Base-by-base conservation (phyloP, 78 protist species). In the Dictyostelium firmibasis region DNA sequence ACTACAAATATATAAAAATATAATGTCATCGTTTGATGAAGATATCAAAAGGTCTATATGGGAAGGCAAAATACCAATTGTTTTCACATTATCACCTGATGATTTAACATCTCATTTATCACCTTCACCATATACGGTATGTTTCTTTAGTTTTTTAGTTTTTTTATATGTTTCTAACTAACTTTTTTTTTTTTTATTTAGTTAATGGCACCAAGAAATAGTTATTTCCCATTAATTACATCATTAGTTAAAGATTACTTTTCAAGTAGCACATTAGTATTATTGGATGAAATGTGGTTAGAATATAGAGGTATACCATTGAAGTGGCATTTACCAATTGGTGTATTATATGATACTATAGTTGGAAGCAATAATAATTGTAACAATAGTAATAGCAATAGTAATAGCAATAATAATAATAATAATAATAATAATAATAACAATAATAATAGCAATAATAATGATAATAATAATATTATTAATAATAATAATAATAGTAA, bases 281-380 rank as follows among this genome's bases (percentile, higher is more conserved):
- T 89, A 11, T 47, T 81, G 8, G 50, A 84, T 84, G 94, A 89
- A 43, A 72, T 81, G 82, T 89, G 94, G 94, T 50, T 89, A 23
- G 94, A 89, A 43, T 89, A 89, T 67, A 89, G 83, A 29, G 94
- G 94, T 4, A 47, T 81, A 47, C 94, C 94, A 43, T 33, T 89
- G 43, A 89, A 89, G 18, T 89, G 94, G 94, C 94, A 89, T 69
- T 16, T 89, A 67, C 94, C 94, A 14, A 89, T 89, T 3, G 94
- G 94, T 69, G 94, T 89, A 81, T 47, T 89, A 31, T 89, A 62
- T 69, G 94, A 89, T 67, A 81, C 64, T 25, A 29, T 89, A 38
- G 86, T 89, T 13, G 36, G 25, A 47, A 4, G 35, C 9, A 70
- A 77, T 60, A 78, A 81, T 81, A 81, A 81, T 53, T 47, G 60